A percentile compares a stretch with the other conserved stretches of the same genome.
Evolutionary conservation across 176 grass and related monocot genomes (phyloP).

Genomic region (Ananas comosus): DNA sequence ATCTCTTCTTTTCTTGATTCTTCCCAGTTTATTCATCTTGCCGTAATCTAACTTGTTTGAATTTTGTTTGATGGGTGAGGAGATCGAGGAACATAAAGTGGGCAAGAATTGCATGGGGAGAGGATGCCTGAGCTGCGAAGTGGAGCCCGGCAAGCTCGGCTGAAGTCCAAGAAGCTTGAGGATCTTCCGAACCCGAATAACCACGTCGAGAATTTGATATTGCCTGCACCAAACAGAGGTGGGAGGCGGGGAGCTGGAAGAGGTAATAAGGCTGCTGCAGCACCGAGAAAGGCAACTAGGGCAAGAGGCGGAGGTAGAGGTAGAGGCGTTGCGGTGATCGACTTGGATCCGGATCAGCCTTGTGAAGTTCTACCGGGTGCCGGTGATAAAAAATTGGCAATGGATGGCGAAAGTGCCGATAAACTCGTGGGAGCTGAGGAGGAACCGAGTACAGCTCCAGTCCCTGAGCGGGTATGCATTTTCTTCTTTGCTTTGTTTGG

Average conservation of each 20-base stretch:
- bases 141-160: slow-evolving; percentile 60
- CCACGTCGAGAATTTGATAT: slow-evolving; percentile 23
- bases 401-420: slow-evolving; percentile 71
- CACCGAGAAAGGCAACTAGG: slow-evolving; percentile 32
- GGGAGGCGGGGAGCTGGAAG: slow-evolving; percentile 41
- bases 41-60: not conserved
- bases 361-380: slow-evolving; percentile 25
- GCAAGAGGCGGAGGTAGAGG: slow-evolving; percentile 16
- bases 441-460: slow-evolving; percentile 39
- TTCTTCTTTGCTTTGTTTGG: slow-evolving; percentile 3
- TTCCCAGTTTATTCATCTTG: slow-evolving; percentile 21
- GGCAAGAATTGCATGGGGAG: slow-evolving; percentile 69
- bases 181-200: slow-evolving; percentile 22
- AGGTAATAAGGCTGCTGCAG: slow-evolving; percentile 38
- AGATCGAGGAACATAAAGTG: slow-evolving; percentile 32
- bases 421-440: slow-evolving; percentile 64
- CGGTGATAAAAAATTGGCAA: slow-evolving; percentile 28
- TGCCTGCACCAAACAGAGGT: slow-evolving; percentile 33
- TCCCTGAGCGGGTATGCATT: slow-evolving; percentile 65
- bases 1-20: slow-evolving; percentile 18
- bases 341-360: slow-evolving; percentile 35
- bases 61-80: slow-evolving; percentile 22
- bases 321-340: slow-evolving; percentile 19
- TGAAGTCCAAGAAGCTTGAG: slow-evolving; percentile 52
- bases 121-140: slow-evolving; percentile 88